phyloP scores from a whole-genome alignment of 306 rosid species.

The Trichosanthes cucumerina region DNA sequence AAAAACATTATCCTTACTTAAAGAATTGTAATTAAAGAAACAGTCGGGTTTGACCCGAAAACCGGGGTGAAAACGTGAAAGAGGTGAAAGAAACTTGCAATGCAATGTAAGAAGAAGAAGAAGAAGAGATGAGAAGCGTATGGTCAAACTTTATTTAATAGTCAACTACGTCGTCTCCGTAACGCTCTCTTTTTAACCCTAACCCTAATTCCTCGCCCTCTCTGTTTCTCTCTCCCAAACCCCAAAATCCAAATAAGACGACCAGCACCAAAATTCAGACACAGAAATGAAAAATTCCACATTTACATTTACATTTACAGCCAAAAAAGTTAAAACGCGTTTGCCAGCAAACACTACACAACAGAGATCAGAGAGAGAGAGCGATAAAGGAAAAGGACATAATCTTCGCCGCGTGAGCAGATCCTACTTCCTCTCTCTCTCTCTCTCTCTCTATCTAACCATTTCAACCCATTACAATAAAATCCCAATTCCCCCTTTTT shows the following conservation, averaged over 20 bases:
- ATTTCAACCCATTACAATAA: not conserved
- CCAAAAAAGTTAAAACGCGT: not conserved
- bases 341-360: not conserved
- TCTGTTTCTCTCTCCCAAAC: not conserved
- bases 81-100: not conserved
- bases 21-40: not conserved
- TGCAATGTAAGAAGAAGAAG: no score
- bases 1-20: no score
- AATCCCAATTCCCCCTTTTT: not conserved
- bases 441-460: not conserved
- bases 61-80: not conserved
- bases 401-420: conserved; percentile 13
- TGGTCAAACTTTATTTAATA: not conserved
- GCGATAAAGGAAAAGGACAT: not conserved
- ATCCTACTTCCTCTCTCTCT: conserved; percentile 6
- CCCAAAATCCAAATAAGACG: not conserved
- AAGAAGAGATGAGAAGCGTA: not conserved
- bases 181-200: not conserved
- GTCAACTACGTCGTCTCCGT: not conserved
- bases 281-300: not conserved
- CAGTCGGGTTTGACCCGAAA: not conserved
- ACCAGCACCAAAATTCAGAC: not conserved
- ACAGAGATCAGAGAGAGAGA: not conserved
- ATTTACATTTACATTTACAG: not conserved
- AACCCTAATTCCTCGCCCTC: not conserved